Base-by-base conservation (phyloP, 306 rosid genomes). In the Datisca glomerata region DNA sequence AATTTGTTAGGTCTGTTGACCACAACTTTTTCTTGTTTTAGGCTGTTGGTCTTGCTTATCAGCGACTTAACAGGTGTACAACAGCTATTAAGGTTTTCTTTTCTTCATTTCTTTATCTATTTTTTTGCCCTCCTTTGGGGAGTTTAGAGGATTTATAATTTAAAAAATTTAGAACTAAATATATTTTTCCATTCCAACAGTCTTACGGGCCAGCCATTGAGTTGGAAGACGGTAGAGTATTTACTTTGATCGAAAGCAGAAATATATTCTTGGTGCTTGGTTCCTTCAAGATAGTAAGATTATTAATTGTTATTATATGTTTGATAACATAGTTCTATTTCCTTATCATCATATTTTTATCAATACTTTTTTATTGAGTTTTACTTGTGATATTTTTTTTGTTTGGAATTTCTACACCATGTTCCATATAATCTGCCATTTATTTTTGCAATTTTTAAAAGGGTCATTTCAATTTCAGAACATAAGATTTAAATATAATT, bases 31-130 rank as follows among this genome's bases (percentile, higher is more conserved):
- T 12, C 11, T 51, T 51, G 21, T 21, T 65, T 15, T 55, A 81
- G 96, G 84, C 92, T 55, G 57, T 87, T 57, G 97, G 94, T 33
- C 94, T 87, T 71, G 87, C 97, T 43, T 87, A 87, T 60, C 87
- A 80, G 56, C 78, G 94, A 11, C 67, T 87, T 20, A 93, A 93
- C 49, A 69, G 94, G 78, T 83, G 71, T 63, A 79, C 94, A 37
- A 94, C 97, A 10, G 94, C 97, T 24, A 31, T 76, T 9, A 87
- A 87, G 96, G 96, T 80, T 14, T 42, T 18, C 7, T 27, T 28
- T 11, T 11, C 1, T 24, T 15, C 7, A 6, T 49, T 12, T 21
- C n/a, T n/a, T n/a, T n/a, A n/a, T n/a, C 18, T 8, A 11, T 16
- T 39, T n/a, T 7, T 37, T 18, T 7, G 13, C 21, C 47, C 52